Evolutionary conservation across 352 stramenopile species (phyloP).

Genomic region (Phytophthora pseudosyringae): DNA sequence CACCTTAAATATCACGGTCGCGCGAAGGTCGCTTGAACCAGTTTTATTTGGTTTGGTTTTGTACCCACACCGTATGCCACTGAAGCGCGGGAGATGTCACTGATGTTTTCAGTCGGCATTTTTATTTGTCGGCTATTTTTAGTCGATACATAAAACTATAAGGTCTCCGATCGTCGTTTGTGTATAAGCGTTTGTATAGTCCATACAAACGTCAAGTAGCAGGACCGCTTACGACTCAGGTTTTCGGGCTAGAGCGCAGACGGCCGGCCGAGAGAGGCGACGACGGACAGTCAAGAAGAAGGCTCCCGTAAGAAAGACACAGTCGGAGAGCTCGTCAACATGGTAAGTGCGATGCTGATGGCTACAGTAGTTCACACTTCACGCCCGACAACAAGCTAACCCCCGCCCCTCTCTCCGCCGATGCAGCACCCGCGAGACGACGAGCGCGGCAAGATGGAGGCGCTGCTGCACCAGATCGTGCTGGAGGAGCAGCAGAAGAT

Average conservation of each 20-base stretch:
- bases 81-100: neutral
- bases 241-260: conserved; percentile 3
- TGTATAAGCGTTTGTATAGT: no score
- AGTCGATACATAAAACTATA: no score
- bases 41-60: no score
- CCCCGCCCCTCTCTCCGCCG: neutral
- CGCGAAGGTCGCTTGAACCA: conserved; percentile 11
- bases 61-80: conserved; percentile 2
- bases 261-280: neutral
- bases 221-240: neutral
- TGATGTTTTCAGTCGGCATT: conserved; percentile 6
- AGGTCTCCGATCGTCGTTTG: no score
- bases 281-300: neutral
- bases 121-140: no score
- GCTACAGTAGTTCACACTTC: conserved; percentile 8
- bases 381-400: neutral
- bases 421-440: conserved; percentile 38
- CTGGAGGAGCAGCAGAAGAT: conserved; percentile 88
- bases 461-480: conserved; percentile 84
- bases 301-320: conserved; percentile 2
- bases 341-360: conserved; percentile 18
- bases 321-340: conserved; percentile 10
- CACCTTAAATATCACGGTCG: neutral
- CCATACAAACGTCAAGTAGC: no score
- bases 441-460: conserved; percentile 76